Evolutionary conservation across 1,284 basidiomycete genomes (phyloP).

Genomic region (Ustilago curta): DNA sequence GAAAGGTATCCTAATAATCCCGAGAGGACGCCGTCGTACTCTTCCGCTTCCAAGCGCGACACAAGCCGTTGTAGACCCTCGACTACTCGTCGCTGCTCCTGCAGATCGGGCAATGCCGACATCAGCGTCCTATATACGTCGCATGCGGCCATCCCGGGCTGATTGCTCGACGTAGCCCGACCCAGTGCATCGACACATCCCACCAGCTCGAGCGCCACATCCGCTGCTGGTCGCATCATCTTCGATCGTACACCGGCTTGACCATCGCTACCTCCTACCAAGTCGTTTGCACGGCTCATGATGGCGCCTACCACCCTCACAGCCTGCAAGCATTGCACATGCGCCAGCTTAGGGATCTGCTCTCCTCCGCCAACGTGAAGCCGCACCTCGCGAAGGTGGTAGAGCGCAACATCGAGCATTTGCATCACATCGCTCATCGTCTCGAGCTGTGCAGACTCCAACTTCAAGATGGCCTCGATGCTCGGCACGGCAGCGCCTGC

Average conservation of each 20-base stretch:
- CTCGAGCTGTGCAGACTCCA: background rate
- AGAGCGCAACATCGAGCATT: constrained; percentile 24
- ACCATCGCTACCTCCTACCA: background rate
- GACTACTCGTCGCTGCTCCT: constrained; percentile 14
- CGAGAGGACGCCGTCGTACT: constrained; percentile 17
- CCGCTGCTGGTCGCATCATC: constrained; percentile 15
- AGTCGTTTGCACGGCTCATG: constrained; percentile 1
- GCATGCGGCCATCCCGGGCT: constrained; percentile 1
- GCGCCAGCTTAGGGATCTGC: background rate
- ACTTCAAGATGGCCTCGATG: constrained; percentile 13
- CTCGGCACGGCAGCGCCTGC: background rate
- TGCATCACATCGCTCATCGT: constrained; percentile 3
- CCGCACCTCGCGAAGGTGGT: constrained; percentile 31
- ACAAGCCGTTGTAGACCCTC: constrained; percentile 30
- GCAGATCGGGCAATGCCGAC: constrained; percentile 18
- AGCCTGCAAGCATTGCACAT: constrained; percentile 4
- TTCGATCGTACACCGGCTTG: background rate
- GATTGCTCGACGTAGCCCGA: background rate
- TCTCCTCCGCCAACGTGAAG: constrained; percentile 8
- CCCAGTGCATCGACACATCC: constrained; percentile 15
- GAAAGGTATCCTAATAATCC: constrained; percentile 9
- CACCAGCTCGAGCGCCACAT: constrained; percentile 27
- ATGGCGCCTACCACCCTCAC: constrained; percentile 11
- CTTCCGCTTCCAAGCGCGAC: constrained; percentile 15
- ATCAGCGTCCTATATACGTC: constrained; percentile 19